Evolutionary conservation across 352 stramenopile genomes (phyloP), one percentile per base, ranked within the genome.

Genomic region (Phytopythium litorale): DNA sequence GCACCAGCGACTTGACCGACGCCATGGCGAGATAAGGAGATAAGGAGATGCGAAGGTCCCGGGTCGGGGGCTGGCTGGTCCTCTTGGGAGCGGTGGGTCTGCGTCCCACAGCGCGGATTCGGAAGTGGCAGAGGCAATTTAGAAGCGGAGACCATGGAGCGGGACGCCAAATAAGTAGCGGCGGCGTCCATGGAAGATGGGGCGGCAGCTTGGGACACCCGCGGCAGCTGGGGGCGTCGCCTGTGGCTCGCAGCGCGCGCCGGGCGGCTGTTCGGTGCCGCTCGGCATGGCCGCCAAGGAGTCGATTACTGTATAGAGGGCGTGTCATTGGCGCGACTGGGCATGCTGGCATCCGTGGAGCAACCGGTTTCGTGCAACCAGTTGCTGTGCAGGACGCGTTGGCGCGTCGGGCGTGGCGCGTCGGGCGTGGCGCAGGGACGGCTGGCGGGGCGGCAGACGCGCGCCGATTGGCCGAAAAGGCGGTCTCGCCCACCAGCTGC

Each of bases 1-100:
- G 71, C 53, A 87, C 64, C 48, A 91, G 63, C 52, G 59, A 68
- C 15, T 66, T 77, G 60, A 88, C 69, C 19, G 69, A 75, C 25
- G 65, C 62, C 76, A 83, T 85, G 4, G 1, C 12, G 12, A 15
- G 35, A 15, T 15, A 40, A 40, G 35, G 12, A 7, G 11, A 30
- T 53, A 15, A 40, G 35, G 35, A 11, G 35, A 11, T 40, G 7
- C 9, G 35, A 40, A 15, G 8, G 9, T 11, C 8, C 35, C 12
- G 35, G 35, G 8, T 40, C 35, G 35, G 12, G 12, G 35, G 35
- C 12, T 40, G 5, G 35, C 8, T 40, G 35, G 35, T 15, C 3
- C 28, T 32, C 28, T 32, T 32, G 28, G 3, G 28, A 32, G 28
- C 28, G 28, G 28, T 40, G 35, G 9, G 35, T 40, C 11, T 35